Evolutionary conservation across 2,329 filamentous ascomycete genomes (phyloP), one percentile per base, ranked within the genome.

Genomic region (Cercospora nicotianae): DNA sequence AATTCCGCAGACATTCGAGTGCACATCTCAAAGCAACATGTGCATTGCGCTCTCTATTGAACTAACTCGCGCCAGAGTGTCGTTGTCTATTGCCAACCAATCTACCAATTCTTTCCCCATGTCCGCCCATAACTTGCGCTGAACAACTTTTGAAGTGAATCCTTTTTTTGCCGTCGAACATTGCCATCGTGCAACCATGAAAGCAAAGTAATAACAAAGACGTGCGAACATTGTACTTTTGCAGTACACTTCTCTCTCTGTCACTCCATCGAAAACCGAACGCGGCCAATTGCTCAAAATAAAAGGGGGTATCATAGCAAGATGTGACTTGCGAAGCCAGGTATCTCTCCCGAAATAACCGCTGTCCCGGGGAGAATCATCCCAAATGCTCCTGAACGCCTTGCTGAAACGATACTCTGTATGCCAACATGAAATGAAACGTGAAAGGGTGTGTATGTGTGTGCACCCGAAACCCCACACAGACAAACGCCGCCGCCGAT

Each of bases 371-470:
- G 70, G 73, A 67, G 69, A 74, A 70, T 74, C 72, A 76, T 74
- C 72, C 74, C 73, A 70, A 70, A 70, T 64, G 70, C 72, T 71
- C 72, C 70, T 58, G 33, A 74, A 75, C 73, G 68, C 73, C 73
- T 75, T 73, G 74, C 74, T 76, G 70, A 74, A 72, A 68, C 67
- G 67, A 71, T 69, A 70, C 67, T 65, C 63, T 62, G 13, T 63
- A 63, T 66, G 63, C 64, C 63, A 65, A 68, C 63, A 64, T 59
- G 61, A 67, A 66, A 66, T 61, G 61, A 60, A 55, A 63, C 48
- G 63, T 60, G 60, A 63, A 55, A 23, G 64, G 16, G 36, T 42
- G 36, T 42, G 30, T 31, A 10, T 64, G 20, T 51, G 30, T 31
- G 26, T 30, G 53, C 23, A 9, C 48, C 45, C 39, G n/a, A 33